Evolutionary conservation across 2,329 filamentous ascomycete species (phyloP).

Genomic region (Curvularia lunata): DNA sequence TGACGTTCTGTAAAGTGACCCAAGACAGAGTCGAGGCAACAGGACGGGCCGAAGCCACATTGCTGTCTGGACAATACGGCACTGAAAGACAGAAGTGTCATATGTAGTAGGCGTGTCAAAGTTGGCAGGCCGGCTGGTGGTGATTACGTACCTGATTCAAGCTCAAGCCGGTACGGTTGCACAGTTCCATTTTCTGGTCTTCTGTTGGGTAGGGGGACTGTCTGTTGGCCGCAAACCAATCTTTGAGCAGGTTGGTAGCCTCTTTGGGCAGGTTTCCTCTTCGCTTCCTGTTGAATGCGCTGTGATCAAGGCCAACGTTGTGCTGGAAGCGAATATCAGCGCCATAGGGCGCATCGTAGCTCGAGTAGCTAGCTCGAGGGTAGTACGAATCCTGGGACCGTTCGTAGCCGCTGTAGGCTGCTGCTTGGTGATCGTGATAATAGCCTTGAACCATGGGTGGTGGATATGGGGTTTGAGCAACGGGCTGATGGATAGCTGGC

Average conservation of each 20-base stretch:
- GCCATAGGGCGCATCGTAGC: slow-evolving; percentile 30
- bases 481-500: slow-evolving; percentile 15
- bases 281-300: slow-evolving; percentile 58
- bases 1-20: not conserved
- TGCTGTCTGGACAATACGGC: slow-evolving; percentile 8
- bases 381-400: slow-evolving; percentile 31
- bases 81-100: slow-evolving; percentile 26
- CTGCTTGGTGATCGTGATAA: slow-evolving; percentile 34
- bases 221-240: slow-evolving; percentile 68
- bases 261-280: slow-evolving; percentile 91
- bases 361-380: slow-evolving; percentile 19
- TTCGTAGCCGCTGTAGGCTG: slow-evolving; percentile 28
- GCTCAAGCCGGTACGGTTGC: slow-evolving; percentile 75
- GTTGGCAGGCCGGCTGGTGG: slow-evolving; percentile 33
- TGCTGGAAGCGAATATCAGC: slow-evolving; percentile 42
- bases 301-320: slow-evolving; percentile 36
- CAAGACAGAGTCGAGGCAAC: no score
- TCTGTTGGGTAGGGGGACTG: slow-evolving; percentile 83
- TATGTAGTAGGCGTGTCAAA: slow-evolving; percentile 39
- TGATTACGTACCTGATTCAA: slow-evolving; percentile 67
- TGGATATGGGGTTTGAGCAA: slow-evolving; percentile 19
- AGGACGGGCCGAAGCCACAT: slow-evolving; percentile 11
- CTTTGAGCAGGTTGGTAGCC: slow-evolving; percentile 78
- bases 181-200: slow-evolving; percentile 84
- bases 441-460: slow-evolving; percentile 29